phyloP scores from a whole-genome alignment of 2,329 filamentous ascomycete species.

The Canariomyces notabilis region DNA sequence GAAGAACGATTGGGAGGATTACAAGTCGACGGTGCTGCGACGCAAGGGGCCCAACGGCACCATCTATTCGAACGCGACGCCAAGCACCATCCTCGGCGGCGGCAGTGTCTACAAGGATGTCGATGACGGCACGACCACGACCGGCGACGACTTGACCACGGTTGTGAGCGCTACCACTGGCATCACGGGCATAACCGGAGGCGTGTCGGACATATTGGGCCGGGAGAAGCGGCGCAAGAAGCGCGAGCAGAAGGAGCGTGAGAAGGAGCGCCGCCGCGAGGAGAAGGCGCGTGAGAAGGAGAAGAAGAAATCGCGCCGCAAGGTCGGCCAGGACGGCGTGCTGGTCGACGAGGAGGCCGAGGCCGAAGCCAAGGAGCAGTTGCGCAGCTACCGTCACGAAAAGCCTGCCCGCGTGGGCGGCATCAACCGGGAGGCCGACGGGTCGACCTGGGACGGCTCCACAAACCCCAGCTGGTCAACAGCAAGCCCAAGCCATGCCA shows the following conservation, averaged over 20 bases:
- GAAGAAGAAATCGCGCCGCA: conserved; percentile 35
- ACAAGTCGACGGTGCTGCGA: conserved; percentile 89
- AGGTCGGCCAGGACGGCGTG: conserved; percentile 54
- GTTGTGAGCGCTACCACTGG: conserved; percentile 41
- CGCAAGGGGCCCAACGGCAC: conserved; percentile 87
- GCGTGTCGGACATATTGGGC: conserved; percentile 50
- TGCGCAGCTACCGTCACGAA: conserved; percentile 81
- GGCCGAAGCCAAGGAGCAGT: conserved; percentile 58
- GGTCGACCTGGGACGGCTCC: conserved; percentile 71
- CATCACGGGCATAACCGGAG: conserved; percentile 53
- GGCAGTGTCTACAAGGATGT: conserved; percentile 78
- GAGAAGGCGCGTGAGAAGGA: conserved; percentile 39
- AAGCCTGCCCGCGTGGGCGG: conserved; percentile 82
- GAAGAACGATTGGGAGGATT: conserved; percentile 92
- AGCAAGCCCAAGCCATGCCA: conserved; percentile 19
- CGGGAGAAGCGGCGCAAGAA: conserved; percentile 50
- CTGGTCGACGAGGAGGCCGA: conserved; percentile 62
- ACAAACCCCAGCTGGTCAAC: conserved; percentile 61
- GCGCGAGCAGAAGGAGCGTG: conserved; percentile 44
- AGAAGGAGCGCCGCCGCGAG: conserved; percentile 28
- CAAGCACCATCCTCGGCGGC: conserved; percentile 78
- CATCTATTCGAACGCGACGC: conserved; percentile 75
- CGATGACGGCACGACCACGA: conserved; percentile 40
- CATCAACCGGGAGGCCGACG: conserved; percentile 77
- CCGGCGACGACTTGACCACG: conserved; percentile 37